Conservation (phyloP, 768 basidiomycete species). For the Melanogaster broomeanus region DNA sequence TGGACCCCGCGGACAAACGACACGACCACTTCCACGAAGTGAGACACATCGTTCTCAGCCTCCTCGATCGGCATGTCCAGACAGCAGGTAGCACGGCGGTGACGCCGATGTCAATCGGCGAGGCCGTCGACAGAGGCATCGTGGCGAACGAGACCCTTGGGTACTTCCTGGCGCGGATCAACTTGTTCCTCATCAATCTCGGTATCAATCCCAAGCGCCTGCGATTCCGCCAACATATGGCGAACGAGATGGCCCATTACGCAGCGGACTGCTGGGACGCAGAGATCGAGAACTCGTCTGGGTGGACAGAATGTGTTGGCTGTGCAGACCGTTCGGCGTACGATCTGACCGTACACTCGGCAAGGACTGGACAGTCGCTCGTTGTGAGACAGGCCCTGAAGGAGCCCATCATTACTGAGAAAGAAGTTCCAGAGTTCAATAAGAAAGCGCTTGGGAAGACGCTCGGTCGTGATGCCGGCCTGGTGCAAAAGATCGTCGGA, state of each 20-base stretch:
- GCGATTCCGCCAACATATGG: slow-evolving; percentile 98
- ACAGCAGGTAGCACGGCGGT: slow-evolving; percentile 67
- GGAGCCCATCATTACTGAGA: slow-evolving; percentile 82
- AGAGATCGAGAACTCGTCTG: slow-evolving; percentile 83
- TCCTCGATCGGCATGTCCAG: slow-evolving; percentile 88
- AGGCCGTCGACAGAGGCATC: slow-evolving; percentile 82
- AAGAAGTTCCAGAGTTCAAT: slow-evolving; percentile 76
- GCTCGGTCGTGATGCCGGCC: slow-evolving; percentile 80
- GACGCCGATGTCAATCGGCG: slow-evolving; percentile 74
- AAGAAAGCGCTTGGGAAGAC: slow-evolving; percentile 89
- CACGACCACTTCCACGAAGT: slow-evolving; percentile 86
- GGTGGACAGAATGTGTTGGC: slow-evolving; percentile 99
- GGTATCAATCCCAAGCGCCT: slow-evolving; percentile 83
- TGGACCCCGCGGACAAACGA: slow-evolving; percentile 90
- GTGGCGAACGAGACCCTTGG: slow-evolving; percentile 98
- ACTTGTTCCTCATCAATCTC: slow-evolving; percentile 86
- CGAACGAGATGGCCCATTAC: slow-evolving; percentile 99
- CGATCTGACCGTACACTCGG: slow-evolving; percentile 88
- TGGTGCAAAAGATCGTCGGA: slow-evolving; percentile 63
- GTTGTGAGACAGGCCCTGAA: slow-evolving; percentile 86
- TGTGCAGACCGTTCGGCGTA: slow-evolving; percentile 98
- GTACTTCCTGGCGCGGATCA: slow-evolving; percentile 94
- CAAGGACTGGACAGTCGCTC: slow-evolving; percentile 80
- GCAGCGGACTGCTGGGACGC: slow-evolving; percentile 99
- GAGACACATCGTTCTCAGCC: slow-evolving; percentile 67